Evolutionary conservation across 208 protist species (phyloP).

Genomic region (Wallacemonas collosoma): DNA sequence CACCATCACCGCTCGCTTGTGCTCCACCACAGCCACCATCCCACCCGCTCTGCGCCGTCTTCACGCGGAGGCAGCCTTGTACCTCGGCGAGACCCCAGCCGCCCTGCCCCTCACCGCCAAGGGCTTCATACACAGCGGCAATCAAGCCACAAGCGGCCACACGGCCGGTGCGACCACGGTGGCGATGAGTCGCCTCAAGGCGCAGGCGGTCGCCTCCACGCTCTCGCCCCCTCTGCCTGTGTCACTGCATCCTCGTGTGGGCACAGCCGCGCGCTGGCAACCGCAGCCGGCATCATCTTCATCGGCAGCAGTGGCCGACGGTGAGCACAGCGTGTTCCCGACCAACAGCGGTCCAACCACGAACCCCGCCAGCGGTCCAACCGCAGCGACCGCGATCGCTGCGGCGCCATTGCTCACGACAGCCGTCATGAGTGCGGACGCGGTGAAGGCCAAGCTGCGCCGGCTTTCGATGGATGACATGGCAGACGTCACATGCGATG

Average conservation of each 20-base stretch:
- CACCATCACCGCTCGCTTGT: slow-evolving; percentile 32
- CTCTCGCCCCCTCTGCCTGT: slow-evolving; percentile 7
- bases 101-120: background rate
- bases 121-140: background rate
- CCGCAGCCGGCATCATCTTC: background rate
- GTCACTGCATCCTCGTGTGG: slow-evolving; percentile 1
- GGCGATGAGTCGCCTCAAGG: slow-evolving; percentile 12
- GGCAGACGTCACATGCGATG: slow-evolving; percentile 1
- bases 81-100: too few relatives aligned
- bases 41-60: background rate
- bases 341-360: background rate
- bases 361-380: background rate
- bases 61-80: background rate
- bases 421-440: slow-evolving; percentile 1
- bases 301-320: background rate
- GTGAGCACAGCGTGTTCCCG: background rate
- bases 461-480: slow-evolving; percentile 1
- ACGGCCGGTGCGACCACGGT: background rate
- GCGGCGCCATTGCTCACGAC: background rate
- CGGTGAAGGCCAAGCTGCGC: slow-evolving; percentile 14
- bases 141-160: background rate
- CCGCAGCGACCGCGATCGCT: slow-evolving; percentile 11
- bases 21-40: slow-evolving; percentile 16
- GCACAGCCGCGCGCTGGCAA: too few relatives aligned
- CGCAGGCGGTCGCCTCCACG: slow-evolving; percentile 1